These are phyloP conservation scores for Trifolium repens DNA, from an alignment of 306 rosid species.

Conservation along the genomic window DNA sequence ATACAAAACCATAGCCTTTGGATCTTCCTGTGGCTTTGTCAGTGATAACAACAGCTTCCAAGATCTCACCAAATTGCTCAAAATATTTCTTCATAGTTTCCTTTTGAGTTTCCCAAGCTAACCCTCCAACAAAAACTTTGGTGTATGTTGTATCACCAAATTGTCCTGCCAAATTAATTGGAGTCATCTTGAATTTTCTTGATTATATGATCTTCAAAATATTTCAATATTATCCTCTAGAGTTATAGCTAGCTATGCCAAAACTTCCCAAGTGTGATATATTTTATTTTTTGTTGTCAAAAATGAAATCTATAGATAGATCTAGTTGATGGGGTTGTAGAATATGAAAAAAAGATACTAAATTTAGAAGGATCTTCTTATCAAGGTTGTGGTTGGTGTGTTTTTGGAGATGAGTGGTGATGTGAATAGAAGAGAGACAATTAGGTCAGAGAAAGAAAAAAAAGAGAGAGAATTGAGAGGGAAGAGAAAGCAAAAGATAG, in stretches of 20 bases:
- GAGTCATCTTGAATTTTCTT: slow-evolving; percentile 57
- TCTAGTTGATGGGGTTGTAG: slow-evolving; percentile 38
- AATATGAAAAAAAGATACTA: slow-evolving; percentile 44
- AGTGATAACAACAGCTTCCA: slow-evolving; percentile 99
- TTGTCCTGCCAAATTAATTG: slow-evolving; percentile 77
- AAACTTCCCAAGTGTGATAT: slow-evolving; percentile 38
- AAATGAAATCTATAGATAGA: slow-evolving; percentile 44
- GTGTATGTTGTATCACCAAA: slow-evolving; percentile 98
- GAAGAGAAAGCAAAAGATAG: slow-evolving; percentile 59
- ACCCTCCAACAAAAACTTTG: slow-evolving; percentile 94
- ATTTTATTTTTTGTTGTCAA: slow-evolving; percentile 21
- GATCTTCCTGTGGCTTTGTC: slow-evolving; percentile 98
- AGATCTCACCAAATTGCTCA: slow-evolving; percentile 97
- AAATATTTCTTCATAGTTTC: slow-evolving; percentile 97
- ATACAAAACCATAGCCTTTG: slow-evolving; percentile 97
- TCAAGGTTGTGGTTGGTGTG: slow-evolving; percentile 35
- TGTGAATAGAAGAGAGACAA: slow-evolving; percentile 34
- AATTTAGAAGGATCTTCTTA: slow-evolving; percentile 49
- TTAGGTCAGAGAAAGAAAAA: slow-evolving; percentile 60
- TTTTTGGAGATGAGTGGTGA: slow-evolving; percentile 38
- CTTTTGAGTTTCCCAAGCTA: slow-evolving; percentile 99
- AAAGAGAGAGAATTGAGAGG: slow-evolving; percentile 51
- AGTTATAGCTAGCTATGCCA: slow-evolving; percentile 29
- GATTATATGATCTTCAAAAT: background rate
- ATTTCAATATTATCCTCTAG: slow-evolving; percentile 8